Conservation (phyloP, 2,329 filamentous ascomycete species). For the Cadophora sp. region DNA sequence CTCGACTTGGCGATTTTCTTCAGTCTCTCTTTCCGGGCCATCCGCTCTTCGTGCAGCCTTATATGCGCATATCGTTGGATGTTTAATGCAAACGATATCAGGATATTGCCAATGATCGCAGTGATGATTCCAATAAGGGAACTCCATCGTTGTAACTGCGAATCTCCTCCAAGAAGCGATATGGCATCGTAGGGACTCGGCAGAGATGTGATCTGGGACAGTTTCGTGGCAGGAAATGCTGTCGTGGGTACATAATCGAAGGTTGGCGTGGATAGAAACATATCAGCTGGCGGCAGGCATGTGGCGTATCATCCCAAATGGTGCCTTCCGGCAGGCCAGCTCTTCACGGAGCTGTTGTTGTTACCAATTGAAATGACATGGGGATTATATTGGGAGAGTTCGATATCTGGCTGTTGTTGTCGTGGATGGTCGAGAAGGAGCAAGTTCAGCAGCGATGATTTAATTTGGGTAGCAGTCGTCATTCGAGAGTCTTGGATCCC, state of each 20-base stretch:
- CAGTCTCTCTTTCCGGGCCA: conserved; percentile 61
- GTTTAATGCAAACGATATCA: conserved; percentile 95
- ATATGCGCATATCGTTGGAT: conserved; percentile 97
- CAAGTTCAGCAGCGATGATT: background rate
- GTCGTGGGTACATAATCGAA: conserved; percentile 32
- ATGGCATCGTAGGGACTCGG: background rate
- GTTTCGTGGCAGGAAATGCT: conserved; percentile 22
- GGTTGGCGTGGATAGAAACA: conserved; percentile 39
- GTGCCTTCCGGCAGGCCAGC: conserved; percentile 24
- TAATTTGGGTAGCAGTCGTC: background rate
- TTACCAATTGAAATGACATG: background rate
- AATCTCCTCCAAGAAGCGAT: conserved; percentile 43
- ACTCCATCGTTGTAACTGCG: conserved; percentile 76
- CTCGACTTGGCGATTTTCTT: conserved; percentile 52
- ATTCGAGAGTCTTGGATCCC: background rate
- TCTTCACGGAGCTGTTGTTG: conserved; percentile 3
- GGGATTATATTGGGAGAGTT: background rate
- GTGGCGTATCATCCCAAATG: conserved; percentile 34
- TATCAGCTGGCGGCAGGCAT: conserved; percentile 32
- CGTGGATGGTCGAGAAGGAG: background rate
- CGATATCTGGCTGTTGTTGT: background rate
- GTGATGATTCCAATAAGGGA: conserved; percentile 94
- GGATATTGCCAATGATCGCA: conserved; percentile 88
- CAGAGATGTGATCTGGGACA: background rate
- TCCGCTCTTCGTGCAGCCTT: conserved; percentile 74